Evolutionary conservation across 176 grass and related monocot species (phyloP), one percentile per base, ranked within the genome.

Genomic region (Hyparrhenia diplandra): DNA sequence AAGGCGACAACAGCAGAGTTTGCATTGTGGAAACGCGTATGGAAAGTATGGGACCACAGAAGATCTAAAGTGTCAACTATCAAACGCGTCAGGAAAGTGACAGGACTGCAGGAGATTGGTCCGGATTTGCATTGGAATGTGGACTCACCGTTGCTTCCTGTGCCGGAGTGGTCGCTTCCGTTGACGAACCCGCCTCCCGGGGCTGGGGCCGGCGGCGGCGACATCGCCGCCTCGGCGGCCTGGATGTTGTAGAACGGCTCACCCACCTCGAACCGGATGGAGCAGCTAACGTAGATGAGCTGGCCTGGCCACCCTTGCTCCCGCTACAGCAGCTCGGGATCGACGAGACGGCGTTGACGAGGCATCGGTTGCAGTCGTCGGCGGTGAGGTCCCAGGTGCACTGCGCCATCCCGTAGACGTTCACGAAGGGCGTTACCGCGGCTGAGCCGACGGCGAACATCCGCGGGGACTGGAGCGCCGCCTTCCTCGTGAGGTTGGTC

Each of bases 351-450:
- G 62, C 10, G 8, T 0, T 8, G 35, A 1, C 0, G 29, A 92
- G 90, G 47, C 93, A 95, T 0, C 0, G 1, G 84, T 85, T 37
- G 47, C 89, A 95, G 8, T 74, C 74, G 20, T 77, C 77, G 12
- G n/a, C n/a, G n/a, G n/a, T n/a, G n/a, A n/a, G n/a, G n/a, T n/a
- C n/a, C n/a, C n/a, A n/a, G n/a, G n/a, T n/a, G n/a, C n/a, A n/a
- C n/a, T n/a, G n/a, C n/a, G n/a, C n/a, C n/a, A n/a, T n/a, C n/a
- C n/a, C n/a, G n/a, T n/a, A n/a, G n/a, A n/a, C n/a, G n/a, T n/a
- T n/a, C n/a, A n/a, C n/a, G n/a, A n/a, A n/a, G n/a, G n/a, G n/a
- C n/a, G n/a, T n/a, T n/a, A n/a, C n/a, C n/a, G n/a, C n/a, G n/a
- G n/a, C n/a, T n/a, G n/a, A n/a, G n/a, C n/a, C n/a, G n/a, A n/a